Evolutionary conservation across 768 basidiomycete species (phyloP), one percentile per base, ranked within the genome.

Genomic region (Phlebiopsis flavidoalba): DNA sequence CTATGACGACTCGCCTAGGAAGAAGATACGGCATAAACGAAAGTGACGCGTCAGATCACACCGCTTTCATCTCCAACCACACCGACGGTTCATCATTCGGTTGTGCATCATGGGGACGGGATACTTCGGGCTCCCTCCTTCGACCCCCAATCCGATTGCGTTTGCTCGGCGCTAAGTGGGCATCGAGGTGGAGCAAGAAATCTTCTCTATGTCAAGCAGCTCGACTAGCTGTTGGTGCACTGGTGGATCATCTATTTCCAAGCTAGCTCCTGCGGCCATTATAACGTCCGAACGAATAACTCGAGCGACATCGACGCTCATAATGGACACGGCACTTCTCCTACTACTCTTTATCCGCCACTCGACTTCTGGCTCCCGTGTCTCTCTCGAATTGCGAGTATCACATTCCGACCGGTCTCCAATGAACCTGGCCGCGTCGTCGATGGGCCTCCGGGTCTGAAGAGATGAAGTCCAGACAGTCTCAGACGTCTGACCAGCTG

Each of bases 131-230:
- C 60, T 69, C 52, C 57, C 69, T 37, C 57, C 63, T 60, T 7
- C 64, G 68, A 17, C 73, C 73, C 17, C 73, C 17, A 74, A 74
- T 55, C 73, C 73, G 8, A 67, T 69, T 52, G 65, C 69, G 4
- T 73, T 71, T 53, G 73, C 73, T 31, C 72, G 73, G 55, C 71
- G 71, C 33, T n/a, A 73, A 69, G 58, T 73, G 72, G 72, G 68
- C 61, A 17, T 24, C 8, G 57, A 58, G 11, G n/a, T n/a, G n/a
- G 57, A 31, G 12, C 7, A 26, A 35, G 17, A 45, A 36, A 31
- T 31, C 6, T 63, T 45, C 61, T 57, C 19, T 63, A 50, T 8
- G 59, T 58, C 37, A 62, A 55, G n/a, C 54, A 5, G 35, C 15
- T n/a, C 52, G 33, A 5, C n/a, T 35, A 33, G 21, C 17, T 35